Evolutionary conservation across 306 rosid genomes (phyloP), one percentile per base, ranked within the genome.

Genomic region (Ammopiptanthus mongolicus): DNA sequence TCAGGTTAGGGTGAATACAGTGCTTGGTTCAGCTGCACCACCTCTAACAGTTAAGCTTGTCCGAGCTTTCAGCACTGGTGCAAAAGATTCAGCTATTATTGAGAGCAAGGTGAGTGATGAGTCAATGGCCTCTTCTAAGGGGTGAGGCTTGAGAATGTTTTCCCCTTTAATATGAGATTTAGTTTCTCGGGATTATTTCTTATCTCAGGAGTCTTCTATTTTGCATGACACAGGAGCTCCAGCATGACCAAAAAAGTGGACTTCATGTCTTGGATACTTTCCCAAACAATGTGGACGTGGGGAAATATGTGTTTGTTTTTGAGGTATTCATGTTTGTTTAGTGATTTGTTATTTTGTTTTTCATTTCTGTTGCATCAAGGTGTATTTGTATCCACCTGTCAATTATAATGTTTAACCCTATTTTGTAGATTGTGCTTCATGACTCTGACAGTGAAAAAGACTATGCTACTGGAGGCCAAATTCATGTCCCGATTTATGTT

Each of bases 11-110:
- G 97, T 96, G 44, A 89, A 64, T 84, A 92, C 97, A 3, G 97
- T 87, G 66, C 92, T 96, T 81, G 98, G 99, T 70, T 92, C 98
- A 81, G 82, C 82, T 88, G 92, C 94, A 42, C 98, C 99, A 52
- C 88, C 88, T 72, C 78, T 92, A 78, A 85, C 91, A 11, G 99
- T 92, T 85, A 96, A 89, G 84, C 86, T 96, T 70, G 88, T 89
- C 66, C 86, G 51, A 81, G 97, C 91, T 57, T 84, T 85, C 75
- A 81, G 77, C 79, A 66, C 88, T 76, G 86, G 74, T 80, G 86
- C 92, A 46, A 89, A 90, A 84, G 92, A 65, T 74, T 65, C 88
- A 36, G 82, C 94, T 52, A 31, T 85, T 61, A 82, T 90, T 75
- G 88, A 80, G 67, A 86, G 79, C 79, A 90, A 84, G 94, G 99